Conservation (phyloP, 768 basidiomycete genomes). For the Hericium rajendrae region DNA sequence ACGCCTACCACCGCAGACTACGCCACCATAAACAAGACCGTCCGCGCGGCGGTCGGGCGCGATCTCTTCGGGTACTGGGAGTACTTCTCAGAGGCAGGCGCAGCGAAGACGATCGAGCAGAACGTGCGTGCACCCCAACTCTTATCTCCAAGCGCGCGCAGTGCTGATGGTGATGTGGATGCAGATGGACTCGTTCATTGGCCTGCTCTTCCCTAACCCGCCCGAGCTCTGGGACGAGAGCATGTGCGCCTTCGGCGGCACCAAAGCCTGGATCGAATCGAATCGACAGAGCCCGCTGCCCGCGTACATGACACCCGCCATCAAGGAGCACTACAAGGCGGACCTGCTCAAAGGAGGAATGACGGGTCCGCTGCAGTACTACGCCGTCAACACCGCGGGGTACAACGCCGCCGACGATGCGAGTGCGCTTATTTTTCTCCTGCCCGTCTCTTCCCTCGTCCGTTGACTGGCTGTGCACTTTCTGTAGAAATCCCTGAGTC, state of each 20-base stretch:
- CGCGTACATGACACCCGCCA: constrained; percentile 26
- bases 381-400: constrained; percentile 21
- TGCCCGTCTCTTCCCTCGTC: neutral
- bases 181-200: constrained; percentile 27
- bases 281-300: constrained; percentile 11
- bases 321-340: constrained; percentile 14
- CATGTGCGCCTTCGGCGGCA: constrained; percentile 25
- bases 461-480: too few relatives aligned
- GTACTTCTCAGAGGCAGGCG: constrained; percentile 24
- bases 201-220: constrained; percentile 21
- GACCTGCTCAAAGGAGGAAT: constrained; percentile 25
- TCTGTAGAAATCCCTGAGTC: neutral
- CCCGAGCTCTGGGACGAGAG: constrained; percentile 23
- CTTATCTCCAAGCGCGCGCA: neutral
- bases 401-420: constrained; percentile 21
- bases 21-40: constrained; percentile 19
- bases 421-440: constrained; percentile 14
- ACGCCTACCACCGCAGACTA: constrained; percentile 18
- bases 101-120: constrained; percentile 23
- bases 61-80: constrained; percentile 36
- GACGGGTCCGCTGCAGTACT: constrained; percentile 28
- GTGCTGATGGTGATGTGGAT: neutral
- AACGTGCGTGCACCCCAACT: constrained; percentile 17
- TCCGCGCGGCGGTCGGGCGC: constrained; percentile 22
- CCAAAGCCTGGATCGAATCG: constrained; percentile 20